Evolutionary conservation across 1,139 yeast genomes (phyloP).

Genomic region (Kodamaea derodonti): DNA sequence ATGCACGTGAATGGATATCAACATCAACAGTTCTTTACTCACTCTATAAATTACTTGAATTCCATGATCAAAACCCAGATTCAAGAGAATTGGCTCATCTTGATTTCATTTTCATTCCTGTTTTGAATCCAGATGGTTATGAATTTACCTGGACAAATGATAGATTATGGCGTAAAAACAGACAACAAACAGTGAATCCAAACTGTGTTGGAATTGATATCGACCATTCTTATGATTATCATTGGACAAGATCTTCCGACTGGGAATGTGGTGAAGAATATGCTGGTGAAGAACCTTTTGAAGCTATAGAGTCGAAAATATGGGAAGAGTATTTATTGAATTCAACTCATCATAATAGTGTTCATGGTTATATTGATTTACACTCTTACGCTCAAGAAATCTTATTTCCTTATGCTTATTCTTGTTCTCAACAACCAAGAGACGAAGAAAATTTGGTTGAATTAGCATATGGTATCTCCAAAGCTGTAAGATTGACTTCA

Average conservation of each 20-base stretch:
- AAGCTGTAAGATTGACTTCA: slow-evolving; percentile 59
- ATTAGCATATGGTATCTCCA: slow-evolving; percentile 74
- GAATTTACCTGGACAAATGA: slow-evolving; percentile 77
- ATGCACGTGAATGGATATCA: slow-evolving; percentile 90
- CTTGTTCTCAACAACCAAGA: slow-evolving; percentile 68
- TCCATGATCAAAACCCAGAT: slow-evolving; percentile 42
- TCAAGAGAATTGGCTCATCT: slow-evolving; percentile 32
- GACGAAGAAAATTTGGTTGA: slow-evolving; percentile 80
- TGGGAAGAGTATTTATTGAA: slow-evolving; percentile 63
- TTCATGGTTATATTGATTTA: slow-evolving; percentile 75
- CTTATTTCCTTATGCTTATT: slow-evolving; percentile 76
- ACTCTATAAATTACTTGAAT: slow-evolving; percentile 51
- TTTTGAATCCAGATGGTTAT: slow-evolving; percentile 89
- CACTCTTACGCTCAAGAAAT: slow-evolving; percentile 86
- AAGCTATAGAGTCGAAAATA: slow-evolving; percentile 66
- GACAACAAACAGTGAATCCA: slow-evolving; percentile 69
- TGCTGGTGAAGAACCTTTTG: slow-evolving; percentile 73
- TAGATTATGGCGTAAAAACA: slow-evolving; percentile 84
- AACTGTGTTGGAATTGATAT: slow-evolving; percentile 80
- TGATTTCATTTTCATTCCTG: slow-evolving; percentile 77
- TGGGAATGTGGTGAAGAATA: slow-evolving; percentile 82
- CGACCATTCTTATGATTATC: slow-evolving; percentile 78
- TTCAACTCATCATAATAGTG: slow-evolving; percentile 49
- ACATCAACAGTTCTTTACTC: slow-evolving; percentile 65
- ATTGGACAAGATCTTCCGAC: slow-evolving; percentile 63